Evolutionary conservation across 83 land plant species (phyloP), one percentile per base, ranked within the genome.

Genomic region (Picea abies): DNA sequence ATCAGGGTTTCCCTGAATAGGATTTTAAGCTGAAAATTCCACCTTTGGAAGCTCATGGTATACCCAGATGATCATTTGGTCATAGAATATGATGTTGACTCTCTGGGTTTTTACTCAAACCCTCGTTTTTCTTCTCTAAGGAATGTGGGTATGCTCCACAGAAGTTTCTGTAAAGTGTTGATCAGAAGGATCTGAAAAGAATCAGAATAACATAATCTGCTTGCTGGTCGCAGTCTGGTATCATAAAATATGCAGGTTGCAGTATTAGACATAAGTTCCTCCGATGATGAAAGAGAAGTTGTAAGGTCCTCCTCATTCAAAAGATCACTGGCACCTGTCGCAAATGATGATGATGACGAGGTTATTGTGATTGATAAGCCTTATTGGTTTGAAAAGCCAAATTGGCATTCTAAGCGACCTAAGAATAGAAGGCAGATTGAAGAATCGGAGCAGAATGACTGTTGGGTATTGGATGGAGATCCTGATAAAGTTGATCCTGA

Each of bases 401-500:
- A 72, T 2, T 9, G 4, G 41, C 22, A 22, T 23, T 23, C 52
- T 44, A 72, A 44, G 76, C 41, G 76, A 49, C 12, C 25, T 44
- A 72, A 41, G 44, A 72, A 12, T 69, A 32, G 32, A 39, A 23
- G 76, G 37, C 39, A n/a, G 23, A n/a, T 22, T 71, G 44, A 63
- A 35, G 82, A 75, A 71, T 86, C 80, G 35, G 25, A 7, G 25
- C 93, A 91, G 49, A 93, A 93, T 66, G 95, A 91, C 25, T 93
- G 93, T 60, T 78, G 85, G 58, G 81, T 93, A 58, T 81, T 93
- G 84, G 95, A 93, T 15, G 85, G 84, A 17, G 95, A 93, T 80
- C 95, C 95, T 2, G 88, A 88, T 19, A 84, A 79, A 32, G 49
- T 78, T 19, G 79, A 64, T 22, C 17, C 60, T 47, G 71, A 60